Percentiles rank a stretch among this genome's conserved stretches.
Evolutionary conservation across 1,139 yeast species (phyloP).

Genomic region (Suhomyces guaymorum): DNA sequence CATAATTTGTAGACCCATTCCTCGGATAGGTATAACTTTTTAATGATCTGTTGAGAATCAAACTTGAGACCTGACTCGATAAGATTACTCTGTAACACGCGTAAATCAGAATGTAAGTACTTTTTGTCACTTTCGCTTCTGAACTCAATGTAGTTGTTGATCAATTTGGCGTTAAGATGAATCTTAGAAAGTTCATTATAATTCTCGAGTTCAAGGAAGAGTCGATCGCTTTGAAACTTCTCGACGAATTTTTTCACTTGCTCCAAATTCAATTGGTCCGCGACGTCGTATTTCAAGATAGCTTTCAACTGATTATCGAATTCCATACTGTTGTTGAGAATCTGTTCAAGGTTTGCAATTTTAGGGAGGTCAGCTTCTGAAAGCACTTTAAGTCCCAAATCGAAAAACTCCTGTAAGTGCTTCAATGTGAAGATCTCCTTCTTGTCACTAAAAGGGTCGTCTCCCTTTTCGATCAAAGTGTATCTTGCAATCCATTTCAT

Average conservation of each 20-base stretch:
- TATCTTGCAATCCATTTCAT: constrained; percentile 50
- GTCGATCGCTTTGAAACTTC: constrained; percentile 26
- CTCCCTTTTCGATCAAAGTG: constrained; percentile 37
- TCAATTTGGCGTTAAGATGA: constrained; percentile 25
- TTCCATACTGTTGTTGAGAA: constrained; percentile 31
- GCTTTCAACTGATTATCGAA: constrained; percentile 30
- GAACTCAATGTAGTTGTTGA: constrained; percentile 23
- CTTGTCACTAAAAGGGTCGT: constrained; percentile 42
- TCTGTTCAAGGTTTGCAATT: constrained; percentile 22
- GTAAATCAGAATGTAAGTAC: constrained; percentile 25
- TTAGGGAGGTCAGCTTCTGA: constrained; percentile 26
- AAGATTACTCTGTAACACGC: constrained; percentile 26
- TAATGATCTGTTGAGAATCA: constrained; percentile 21
- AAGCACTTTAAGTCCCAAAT: constrained; percentile 42
- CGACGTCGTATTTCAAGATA: constrained; percentile 27
- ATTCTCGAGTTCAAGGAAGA: constrained; percentile 30
- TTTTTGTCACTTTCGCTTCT: constrained; percentile 6
- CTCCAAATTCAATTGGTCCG: constrained; percentile 27
- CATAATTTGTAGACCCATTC: constrained; percentile 41
- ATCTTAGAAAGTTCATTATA: constrained; percentile 32
- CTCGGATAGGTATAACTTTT: constrained; percentile 31
- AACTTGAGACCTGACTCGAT: constrained; percentile 31
- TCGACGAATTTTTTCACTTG: constrained; percentile 27
- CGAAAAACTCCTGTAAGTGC: constrained; percentile 37
- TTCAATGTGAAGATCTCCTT: constrained; percentile 40